Percentiles rank a stretch among this genome's conserved stretches.
Evolutionary conservation across 306 rosid genomes (phyloP).

Genomic region (Vicia faba): DNA sequence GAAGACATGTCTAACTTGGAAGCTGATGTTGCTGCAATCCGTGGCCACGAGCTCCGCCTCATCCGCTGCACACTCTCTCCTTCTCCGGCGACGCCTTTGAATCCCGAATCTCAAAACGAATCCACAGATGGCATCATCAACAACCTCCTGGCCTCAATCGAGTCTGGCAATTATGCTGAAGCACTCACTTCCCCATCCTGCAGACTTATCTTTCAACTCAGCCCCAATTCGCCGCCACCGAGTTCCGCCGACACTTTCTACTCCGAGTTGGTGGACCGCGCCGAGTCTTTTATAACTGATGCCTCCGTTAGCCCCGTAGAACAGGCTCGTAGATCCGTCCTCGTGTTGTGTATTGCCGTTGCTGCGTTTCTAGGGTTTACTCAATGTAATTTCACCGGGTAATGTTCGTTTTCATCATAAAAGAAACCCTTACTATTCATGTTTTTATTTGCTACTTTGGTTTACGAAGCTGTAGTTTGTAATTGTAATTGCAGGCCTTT

Average conservation of each 20-base stretch:
- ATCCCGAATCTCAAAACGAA: constrained; percentile 11
- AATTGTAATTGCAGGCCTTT: constrained; percentile 54
- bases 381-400: constrained; percentile 79
- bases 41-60: constrained; percentile 76
- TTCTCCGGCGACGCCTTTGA: constrained; percentile 12
- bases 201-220: constrained; percentile 46
- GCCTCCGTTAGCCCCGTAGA: constrained; percentile 46
- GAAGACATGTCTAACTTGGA: constrained; percentile 21
- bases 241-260: constrained; percentile 59
- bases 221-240: constrained; percentile 37
- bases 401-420: not conserved
- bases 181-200: constrained; percentile 60
- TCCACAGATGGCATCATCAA: constrained; percentile 41
- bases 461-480: not conserved
- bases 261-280: constrained; percentile 59
- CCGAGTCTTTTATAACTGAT: constrained; percentile 51
- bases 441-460: constrained; percentile 8
- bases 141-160: constrained; percentile 55
- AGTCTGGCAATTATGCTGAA: constrained; percentile 56
- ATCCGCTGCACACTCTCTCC: constrained; percentile 63
- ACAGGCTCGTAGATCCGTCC: constrained; percentile 42
- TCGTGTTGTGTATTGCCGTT: constrained; percentile 64
- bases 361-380: constrained; percentile 71
- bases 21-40: constrained; percentile 39
- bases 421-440: not conserved